These are phyloP conservation scores for Gossypium turneri DNA, from an alignment of 345 rosid genomes.

Conservation along the genomic window DNA sequence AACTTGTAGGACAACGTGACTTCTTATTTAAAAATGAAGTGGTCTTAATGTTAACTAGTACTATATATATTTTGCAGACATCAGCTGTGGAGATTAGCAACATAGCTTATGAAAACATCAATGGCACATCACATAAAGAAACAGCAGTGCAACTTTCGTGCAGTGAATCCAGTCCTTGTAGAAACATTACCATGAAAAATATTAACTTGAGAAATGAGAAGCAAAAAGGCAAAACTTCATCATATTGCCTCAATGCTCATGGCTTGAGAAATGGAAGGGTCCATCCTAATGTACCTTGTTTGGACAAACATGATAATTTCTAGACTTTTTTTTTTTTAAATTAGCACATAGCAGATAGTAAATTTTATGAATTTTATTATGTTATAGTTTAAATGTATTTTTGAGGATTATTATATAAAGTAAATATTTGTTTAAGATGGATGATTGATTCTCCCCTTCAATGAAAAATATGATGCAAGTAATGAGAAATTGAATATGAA, in stretches of 20 bases:
- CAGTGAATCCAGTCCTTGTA: constrained; percentile 25
- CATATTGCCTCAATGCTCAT: not conserved
- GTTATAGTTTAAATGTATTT: no score
- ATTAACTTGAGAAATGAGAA: not conserved
- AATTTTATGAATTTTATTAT: no score
- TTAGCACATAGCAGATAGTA: not conserved
- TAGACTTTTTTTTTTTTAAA: no score
- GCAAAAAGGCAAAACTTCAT: not conserved
- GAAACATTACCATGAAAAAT: constrained; percentile 13
- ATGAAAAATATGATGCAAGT: no score
- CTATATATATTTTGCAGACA: not conserved
- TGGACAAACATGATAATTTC: no score
- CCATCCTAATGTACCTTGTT: not conserved
- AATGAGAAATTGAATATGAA: no score
- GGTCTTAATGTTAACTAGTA: no score
- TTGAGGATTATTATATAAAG: no score
- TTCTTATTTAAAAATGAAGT: no score
- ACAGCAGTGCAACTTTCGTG: constrained; percentile 24
- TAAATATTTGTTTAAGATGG: no score
- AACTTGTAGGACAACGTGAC: no score
- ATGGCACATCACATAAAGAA: constrained; percentile 16
- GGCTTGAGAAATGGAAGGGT: not conserved
- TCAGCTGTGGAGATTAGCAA: not conserved
- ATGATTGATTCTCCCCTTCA: no score
- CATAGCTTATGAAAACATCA: not conserved